These are phyloP conservation scores for Pouteria campechiana DNA, from an alignment of 179 eudicot species.

Conservation along the genomic window DNA sequence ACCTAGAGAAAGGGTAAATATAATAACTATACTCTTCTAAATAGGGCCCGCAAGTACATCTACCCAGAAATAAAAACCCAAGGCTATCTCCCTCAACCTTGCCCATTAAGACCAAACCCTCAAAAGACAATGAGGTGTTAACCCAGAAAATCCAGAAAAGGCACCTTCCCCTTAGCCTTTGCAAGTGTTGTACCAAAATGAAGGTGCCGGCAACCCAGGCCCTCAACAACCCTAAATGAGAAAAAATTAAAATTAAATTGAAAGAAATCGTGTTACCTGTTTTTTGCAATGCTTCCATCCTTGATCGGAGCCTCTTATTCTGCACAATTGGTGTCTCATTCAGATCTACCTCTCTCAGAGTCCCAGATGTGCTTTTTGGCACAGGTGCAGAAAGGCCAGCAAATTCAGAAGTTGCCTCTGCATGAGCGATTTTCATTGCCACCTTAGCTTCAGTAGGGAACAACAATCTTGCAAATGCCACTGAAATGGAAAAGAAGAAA, in stretches of 20 bases:
- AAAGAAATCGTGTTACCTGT: constrained; percentile 41
- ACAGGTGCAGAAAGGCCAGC: constrained; percentile 16
- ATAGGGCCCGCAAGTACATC: too few relatives aligned
- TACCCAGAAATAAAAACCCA: too few relatives aligned
- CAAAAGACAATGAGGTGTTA: too few relatives aligned
- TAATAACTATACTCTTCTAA: too few relatives aligned
- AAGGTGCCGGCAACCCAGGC: too few relatives aligned
- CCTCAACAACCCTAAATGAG: neutral
- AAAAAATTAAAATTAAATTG: neutral
- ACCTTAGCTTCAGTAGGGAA: constrained; percentile 42
- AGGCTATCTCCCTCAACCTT: too few relatives aligned
- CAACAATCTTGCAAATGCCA: constrained; percentile 32
- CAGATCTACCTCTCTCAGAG: constrained; percentile 35
- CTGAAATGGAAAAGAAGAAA: constrained; percentile 9
- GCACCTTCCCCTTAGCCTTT: too few relatives aligned
- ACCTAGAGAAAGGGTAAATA: too few relatives aligned
- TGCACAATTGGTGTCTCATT: constrained; percentile 28
- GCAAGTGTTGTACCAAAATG: too few relatives aligned
- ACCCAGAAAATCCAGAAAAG: too few relatives aligned
- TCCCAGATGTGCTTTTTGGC: constrained; percentile 28
- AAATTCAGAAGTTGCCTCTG: constrained; percentile 24
- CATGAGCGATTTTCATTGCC: constrained; percentile 41
- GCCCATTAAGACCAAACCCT: too few relatives aligned
- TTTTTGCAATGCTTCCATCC: constrained; percentile 25
- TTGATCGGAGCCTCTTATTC: constrained; percentile 20